Percentiles rank a stretch among this genome's conserved stretches.
These are phyloP conservation scores for Saccharomycopsis selenospora DNA, from an alignment of 805 yeast species.

Conservation along the genomic window DNA sequence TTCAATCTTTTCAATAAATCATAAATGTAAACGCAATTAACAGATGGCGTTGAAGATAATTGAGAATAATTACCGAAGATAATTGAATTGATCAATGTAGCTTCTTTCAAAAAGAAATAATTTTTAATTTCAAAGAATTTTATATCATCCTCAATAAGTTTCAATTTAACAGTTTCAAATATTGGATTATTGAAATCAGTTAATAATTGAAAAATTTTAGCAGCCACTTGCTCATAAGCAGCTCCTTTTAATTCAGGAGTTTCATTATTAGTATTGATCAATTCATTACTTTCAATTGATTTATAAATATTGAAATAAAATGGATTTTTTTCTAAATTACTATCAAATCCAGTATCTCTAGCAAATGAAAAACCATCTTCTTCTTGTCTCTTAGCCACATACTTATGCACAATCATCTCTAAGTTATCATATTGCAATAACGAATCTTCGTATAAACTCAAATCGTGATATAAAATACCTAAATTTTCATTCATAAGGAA, in stretches of 20 bases:
- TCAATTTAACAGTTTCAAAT: constrained; percentile 12
- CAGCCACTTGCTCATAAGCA: constrained; percentile 16
- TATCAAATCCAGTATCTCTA: constrained; percentile 13
- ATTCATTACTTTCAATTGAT: constrained; percentile 10
- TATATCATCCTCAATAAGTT: constrained; percentile 13
- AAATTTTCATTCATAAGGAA: constrained; percentile 43
- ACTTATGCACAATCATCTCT: constrained; percentile 28
- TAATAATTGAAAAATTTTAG: constrained; percentile 11
- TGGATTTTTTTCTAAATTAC: constrained; percentile 11
- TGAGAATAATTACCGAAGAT: constrained; percentile 25
- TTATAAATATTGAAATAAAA: constrained; percentile 19
- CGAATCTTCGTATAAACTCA: constrained; percentile 57
- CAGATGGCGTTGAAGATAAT: constrained; percentile 33
- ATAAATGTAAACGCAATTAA: constrained; percentile 35
- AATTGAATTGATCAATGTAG: constrained; percentile 32
- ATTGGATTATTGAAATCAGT: constrained; percentile 14
- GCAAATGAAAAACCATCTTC: not conserved
- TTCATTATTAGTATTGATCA: constrained; percentile 6
- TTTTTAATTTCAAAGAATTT: constrained; percentile 26
- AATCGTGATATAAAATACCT: constrained; percentile 44
- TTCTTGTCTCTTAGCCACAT: constrained; percentile 10
- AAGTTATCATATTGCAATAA: constrained; percentile 44
- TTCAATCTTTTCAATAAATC: constrained; percentile 30
- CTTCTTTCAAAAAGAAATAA: constrained; percentile 33
- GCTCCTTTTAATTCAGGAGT: constrained; percentile 2